A percentile compares a stretch with the other conserved stretches of the same genome.
Conservation (phyloP, 371 early-diverging fungal genomes). For the Coemansia sp. region DNA sequence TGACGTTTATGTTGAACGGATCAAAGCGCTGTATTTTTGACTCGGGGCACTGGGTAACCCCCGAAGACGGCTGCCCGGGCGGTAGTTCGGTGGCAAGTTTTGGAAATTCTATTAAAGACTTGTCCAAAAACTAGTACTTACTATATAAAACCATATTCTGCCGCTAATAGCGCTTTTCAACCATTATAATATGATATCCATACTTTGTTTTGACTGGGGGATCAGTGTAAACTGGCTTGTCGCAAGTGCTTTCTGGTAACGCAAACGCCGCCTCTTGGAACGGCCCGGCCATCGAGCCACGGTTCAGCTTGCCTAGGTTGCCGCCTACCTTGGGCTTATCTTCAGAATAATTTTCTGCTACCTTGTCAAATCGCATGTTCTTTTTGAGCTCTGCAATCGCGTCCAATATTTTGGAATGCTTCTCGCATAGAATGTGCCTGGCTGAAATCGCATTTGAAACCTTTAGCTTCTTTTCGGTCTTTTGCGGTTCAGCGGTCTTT, state of each 20-base stretch:
- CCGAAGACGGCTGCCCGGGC: slow-evolving; percentile 44
- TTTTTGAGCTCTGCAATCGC: slow-evolving; percentile 62
- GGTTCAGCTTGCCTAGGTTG: slow-evolving; percentile 79
- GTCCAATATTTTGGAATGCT: slow-evolving; percentile 67
- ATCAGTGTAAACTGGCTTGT: slow-evolving; percentile 71
- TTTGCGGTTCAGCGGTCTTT: slow-evolving; percentile 3
- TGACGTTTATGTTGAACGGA: slow-evolving; percentile 39
- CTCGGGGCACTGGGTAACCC: slow-evolving; percentile 34
- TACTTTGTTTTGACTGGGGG: slow-evolving; percentile 68
- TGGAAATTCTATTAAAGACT: slow-evolving; percentile 13
- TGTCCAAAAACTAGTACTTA: neutral
- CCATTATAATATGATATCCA: slow-evolving; percentile 90
- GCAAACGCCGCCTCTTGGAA: slow-evolving; percentile 92
- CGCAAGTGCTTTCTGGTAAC: slow-evolving; percentile 69
- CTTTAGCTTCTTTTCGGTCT: slow-evolving; percentile 65
- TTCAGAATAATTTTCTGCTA: slow-evolving; percentile 81
- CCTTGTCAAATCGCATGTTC: slow-evolving; percentile 67
- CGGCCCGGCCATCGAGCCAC: slow-evolving; percentile 87
- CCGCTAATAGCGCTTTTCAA: slow-evolving; percentile 54
- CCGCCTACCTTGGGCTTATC: slow-evolving; percentile 84
- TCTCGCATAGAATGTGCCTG: slow-evolving; percentile 85
- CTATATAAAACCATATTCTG: neutral
- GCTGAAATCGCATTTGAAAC: slow-evolving; percentile 69
- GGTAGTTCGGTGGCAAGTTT: slow-evolving; percentile 31
- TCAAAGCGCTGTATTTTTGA: slow-evolving; percentile 33